phyloP scores from a whole-genome alignment of 805 yeast species.

The Ogataea ramenticola region DNA sequence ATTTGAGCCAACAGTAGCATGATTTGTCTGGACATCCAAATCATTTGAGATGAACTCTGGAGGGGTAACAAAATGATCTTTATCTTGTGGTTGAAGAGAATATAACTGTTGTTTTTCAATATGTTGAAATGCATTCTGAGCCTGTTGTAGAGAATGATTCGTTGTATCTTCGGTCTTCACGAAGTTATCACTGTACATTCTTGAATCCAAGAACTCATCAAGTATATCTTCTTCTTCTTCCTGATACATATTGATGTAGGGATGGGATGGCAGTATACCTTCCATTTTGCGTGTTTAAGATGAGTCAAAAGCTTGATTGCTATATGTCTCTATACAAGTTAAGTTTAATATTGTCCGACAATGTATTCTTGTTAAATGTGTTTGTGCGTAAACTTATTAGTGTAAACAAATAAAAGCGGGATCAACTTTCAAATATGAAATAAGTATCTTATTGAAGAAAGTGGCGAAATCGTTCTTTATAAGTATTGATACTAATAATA shows the following conservation, averaged over 20 bases:
- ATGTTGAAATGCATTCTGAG: not conserved
- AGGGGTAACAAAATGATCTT: constrained; percentile 16
- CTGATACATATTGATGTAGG: not conserved
- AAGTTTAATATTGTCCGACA: too few species aligned
- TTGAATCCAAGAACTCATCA: constrained; percentile 49
- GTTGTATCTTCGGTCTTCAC: constrained; percentile 1
- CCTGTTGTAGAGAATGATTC: too few species aligned
- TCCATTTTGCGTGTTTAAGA: not conserved
- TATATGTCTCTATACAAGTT: too few species aligned
- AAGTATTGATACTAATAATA: too few species aligned
- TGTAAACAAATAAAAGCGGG: too few species aligned
- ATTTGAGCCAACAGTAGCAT: not conserved
- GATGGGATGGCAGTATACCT: not conserved
- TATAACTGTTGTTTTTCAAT: not conserved
- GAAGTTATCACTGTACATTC: constrained; percentile 35
- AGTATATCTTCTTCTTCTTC: constrained; percentile 34
- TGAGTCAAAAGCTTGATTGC: not conserved
- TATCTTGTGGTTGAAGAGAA: constrained; percentile 14
- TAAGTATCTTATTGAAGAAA: too few species aligned
- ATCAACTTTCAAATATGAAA: too few species aligned
- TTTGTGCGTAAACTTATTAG: not conserved
- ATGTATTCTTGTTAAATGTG: too few species aligned
- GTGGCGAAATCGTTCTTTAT: too few species aligned
- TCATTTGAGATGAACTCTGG: not conserved
- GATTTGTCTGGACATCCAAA: not conserved